Base-by-base conservation (phyloP, 441 rosid species). In the Populus trichocarpa region DNA sequence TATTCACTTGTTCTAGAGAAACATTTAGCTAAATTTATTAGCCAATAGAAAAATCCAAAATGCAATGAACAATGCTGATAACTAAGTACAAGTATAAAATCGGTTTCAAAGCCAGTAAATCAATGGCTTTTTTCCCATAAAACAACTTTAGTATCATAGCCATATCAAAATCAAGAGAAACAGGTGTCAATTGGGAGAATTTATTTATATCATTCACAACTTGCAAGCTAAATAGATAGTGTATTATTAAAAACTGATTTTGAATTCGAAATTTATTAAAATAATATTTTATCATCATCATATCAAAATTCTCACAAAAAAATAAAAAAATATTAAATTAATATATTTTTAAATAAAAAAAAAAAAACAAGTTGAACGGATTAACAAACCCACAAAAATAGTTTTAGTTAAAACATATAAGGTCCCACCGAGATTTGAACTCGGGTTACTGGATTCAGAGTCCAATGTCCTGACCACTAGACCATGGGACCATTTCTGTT, bases 401-500 rank as follows among this genome's bases (percentile, higher is more conserved):
- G 35, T 33, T 33, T 33, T 6, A 33, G 8, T 33, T 33, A 33
- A 33, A 33, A 33, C 1, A 6, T 33, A 6, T 1, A 1, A 88
- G 86, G 86, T 85, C 86, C 88, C 82, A 85, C 86, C 88, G 85
- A 86, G 86, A 87, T 73, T 87, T 88, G 91, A 86, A 87, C 85
- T 84, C 87, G 87, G 87, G 87, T 83, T 84, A 84, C 82, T 86
- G 89, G 85, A 88, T 86, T 83, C 88, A 81, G 86, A 86, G 88
- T 85, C 88, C 86, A 88, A 88, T 85, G 86, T 85, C 87, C 91
- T 87, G 63, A 87, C 88, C 88, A 71, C 90, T 79, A 85, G 87
- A 85, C 87, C 88, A 85, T 84, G 84, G 87, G 84, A 88, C 89
- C 88, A 1, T 0, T 65, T 38, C 4, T 10, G 16, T 12, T 32